Base-by-base conservation (phyloP, 78 protist genomes). In the Dictyostelium discoideum region DNA sequence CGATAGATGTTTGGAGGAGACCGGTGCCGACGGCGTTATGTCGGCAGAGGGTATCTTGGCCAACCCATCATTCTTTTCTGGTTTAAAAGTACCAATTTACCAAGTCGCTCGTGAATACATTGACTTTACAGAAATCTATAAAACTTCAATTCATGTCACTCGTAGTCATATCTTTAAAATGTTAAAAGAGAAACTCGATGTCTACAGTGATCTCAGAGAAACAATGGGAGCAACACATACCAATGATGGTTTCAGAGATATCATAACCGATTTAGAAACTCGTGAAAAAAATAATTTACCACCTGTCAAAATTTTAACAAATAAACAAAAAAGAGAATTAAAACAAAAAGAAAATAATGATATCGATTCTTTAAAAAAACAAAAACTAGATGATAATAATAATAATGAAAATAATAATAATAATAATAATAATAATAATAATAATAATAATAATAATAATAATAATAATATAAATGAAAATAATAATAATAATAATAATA, bases 21-120 rank as follows among this genome's bases (percentile, higher is more conserved):
- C 97, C 14, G 77, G 67, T n/a, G 93, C 97, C 6, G 96, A 96
- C 16, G 98, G 95, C 10, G 84, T 97, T 37, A 97, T 97, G 98
- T 69, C 89, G 0, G 98, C 97, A 8, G 87, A 92, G 2, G 95
- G 92, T 86, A 84, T 84, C 9, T 57, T 87, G 11, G 77, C 83
- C n/a, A 65, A 87, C 50, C 97, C 97, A 18, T 80, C 94, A 2
- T 76, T 96, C 60, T 96, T 96, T 39, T 29, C 50, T 24, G 96
- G 93, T n/a, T 14, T 48, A 22, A 72, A 89, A 6, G 20, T 87
- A 5, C 46, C 81, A 37, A 29, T 48, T 10, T 85, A 48, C 24
- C 73, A 44, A 42, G 46, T 96, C 3, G 80, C 92, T 54, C 26
- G 77, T 24, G 97, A 96, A 7, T 96, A 44, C 50, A 2, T 96